Percentiles rank a stretch among this genome's conserved stretches.
These are phyloP conservation scores for Durusdinium trenchii DNA, from an alignment of 73 alveolate species.

Conservation along the genomic window DNA sequence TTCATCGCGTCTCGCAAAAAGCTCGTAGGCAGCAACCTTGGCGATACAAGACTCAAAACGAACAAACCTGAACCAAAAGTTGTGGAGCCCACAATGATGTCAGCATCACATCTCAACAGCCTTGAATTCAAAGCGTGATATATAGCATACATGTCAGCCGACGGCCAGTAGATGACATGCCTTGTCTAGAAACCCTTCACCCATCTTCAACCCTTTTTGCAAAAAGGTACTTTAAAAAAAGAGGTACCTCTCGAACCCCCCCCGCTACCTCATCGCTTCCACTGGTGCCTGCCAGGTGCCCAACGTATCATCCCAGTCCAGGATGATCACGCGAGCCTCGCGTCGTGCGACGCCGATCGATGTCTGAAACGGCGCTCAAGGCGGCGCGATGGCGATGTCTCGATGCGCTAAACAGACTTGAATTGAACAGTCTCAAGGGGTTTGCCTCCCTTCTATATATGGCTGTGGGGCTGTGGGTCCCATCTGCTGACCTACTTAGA, in stretches of 20 bases:
- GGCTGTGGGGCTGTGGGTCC: neutral
- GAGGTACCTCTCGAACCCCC: too few species aligned
- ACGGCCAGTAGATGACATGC: too few species aligned
- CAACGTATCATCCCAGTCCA: constrained; percentile 86
- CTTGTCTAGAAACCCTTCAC: too few species aligned
- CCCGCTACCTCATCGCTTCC: too few species aligned
- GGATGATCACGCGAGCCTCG: constrained; percentile 61
- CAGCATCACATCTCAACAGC: too few species aligned
- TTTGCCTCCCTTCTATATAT: neutral
- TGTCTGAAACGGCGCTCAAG: neutral
- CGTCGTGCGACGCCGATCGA: neutral
- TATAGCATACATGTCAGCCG: too few species aligned
- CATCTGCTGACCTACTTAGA: neutral
- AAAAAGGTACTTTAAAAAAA: too few species aligned
- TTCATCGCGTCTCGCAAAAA: constrained; percentile 61
- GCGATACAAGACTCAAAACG: neutral
- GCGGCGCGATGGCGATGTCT: neutral
- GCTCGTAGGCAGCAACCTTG: constrained; percentile 75
- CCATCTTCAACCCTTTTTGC: too few species aligned
- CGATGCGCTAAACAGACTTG: neutral
- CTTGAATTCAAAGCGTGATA: too few species aligned
- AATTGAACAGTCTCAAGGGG: neutral
- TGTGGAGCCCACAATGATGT: neutral
- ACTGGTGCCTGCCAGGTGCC: neutral
- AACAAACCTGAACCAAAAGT: neutral